Evolutionary conservation across 2,329 filamentous ascomycete genomes (phyloP), one percentile per base, ranked within the genome.

Genomic region (Kalmusia sp.): DNA sequence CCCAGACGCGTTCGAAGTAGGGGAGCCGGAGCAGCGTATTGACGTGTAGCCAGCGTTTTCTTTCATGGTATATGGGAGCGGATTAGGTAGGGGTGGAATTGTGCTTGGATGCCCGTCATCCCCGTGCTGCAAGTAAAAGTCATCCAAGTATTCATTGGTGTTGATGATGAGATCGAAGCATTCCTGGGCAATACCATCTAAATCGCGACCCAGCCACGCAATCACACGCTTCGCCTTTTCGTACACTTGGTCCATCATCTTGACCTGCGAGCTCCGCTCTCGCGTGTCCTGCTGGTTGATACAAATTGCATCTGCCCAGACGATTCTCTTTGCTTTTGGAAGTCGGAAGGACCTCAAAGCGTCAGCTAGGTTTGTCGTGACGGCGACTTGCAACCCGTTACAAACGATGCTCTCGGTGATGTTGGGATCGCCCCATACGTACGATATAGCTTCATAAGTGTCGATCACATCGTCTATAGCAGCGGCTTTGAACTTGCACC

Each of bases 1-100:
- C 47, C 59, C 57, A 62, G 3, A 52, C 52, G 25, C 59, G 59
- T 6, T 45, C 38, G 50, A 62, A 62, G 49, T 54, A 62, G 3
- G 41, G 34, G 4, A 38, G 53, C 4, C 34, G 21, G 12, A 52
- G 37, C 9, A 59, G 25, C 3, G 22, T 17, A 2, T 27, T 21
- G 1, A 58, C 15, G 4, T 43, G 40, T 4, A 41, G 24, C 52
- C 52, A 55, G 14, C n/a, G 4, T 9, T 39, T 15, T 19, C 17
- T 47, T 14, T 54, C 34, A 14, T 14, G 12, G 24, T 19, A 40
- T 12, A 27, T 3, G 4, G 30, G 33, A 19, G 15, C 14, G 24
- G 22, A n/a, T 8, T 11, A 19, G 17, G 8, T 28, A 25, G 28
- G 12, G 34, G 8, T 8, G 46, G 25, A 12, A 28, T 6, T 9